Percentiles rank a stretch among this genome's conserved stretches.
Conservation (phyloP, 2,329 filamentous ascomycete genomes). For the Lasiodiplodia hormozganensis region DNA sequence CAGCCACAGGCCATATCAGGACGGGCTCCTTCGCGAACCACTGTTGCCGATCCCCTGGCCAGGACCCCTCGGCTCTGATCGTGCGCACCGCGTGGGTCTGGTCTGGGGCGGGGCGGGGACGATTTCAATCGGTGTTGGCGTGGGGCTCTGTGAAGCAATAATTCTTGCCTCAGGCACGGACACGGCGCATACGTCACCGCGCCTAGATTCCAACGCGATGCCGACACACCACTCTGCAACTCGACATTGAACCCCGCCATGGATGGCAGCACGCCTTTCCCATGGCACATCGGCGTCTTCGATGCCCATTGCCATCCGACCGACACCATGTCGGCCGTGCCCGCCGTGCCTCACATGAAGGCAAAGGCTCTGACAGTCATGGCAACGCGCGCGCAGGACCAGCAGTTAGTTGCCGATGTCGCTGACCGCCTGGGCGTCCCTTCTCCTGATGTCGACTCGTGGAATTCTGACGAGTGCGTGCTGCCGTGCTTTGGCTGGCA, state of each 20-base stretch:
- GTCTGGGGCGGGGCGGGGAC: neutral
- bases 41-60: neutral
- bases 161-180: neutral
- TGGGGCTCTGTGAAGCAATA: neutral
- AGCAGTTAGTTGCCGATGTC: constrained; percentile 71
- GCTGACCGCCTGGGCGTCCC: constrained; percentile 63
- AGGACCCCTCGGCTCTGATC: neutral
- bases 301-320: constrained; percentile 88
- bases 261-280: constrained; percentile 50
- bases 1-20: neutral
- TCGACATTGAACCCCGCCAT: neutral
- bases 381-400: constrained; percentile 78
- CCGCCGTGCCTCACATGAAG: constrained; percentile 68
- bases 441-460: constrained; percentile 35
- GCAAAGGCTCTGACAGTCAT: constrained; percentile 73
- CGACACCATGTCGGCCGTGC: constrained; percentile 71
- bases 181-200: neutral
- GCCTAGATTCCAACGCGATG: neutral
- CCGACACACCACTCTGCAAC: neutral
- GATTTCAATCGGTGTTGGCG: neutral
- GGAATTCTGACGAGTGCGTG: constrained; percentile 52
- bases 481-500: constrained; percentile 86
- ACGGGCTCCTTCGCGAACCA: neutral
- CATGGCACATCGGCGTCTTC: constrained; percentile 74
- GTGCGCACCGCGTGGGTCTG: neutral